Evolutionary conservation across 371 early-diverging fungal genomes (phyloP), one percentile per base, ranked within the genome.

Genomic region (Thermomucor indicae-seudaticae): DNA sequence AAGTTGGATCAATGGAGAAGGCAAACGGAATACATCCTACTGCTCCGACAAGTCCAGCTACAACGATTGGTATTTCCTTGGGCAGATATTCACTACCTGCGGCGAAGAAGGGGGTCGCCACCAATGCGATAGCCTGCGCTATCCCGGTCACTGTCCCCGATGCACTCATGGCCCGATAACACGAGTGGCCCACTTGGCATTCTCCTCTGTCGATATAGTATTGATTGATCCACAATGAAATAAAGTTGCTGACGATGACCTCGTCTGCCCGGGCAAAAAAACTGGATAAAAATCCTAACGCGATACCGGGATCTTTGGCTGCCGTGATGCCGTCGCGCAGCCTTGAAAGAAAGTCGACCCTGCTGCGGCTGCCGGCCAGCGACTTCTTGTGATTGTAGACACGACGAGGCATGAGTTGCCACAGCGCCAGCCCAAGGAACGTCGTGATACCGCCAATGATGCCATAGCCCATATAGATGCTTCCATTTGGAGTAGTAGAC

Each of bases 261-360:
- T 89, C 83, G 58, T 89, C 90, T 0, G 84, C 89, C 47, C 92
- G 81, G 4, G 91, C 82, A 55, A 81, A 80, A 53, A 82, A 83
- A 46, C 81, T 79, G 3, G 81, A 69, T 4, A 65, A 51, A 51
- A 78, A 85, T 12, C 78, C 82, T 6, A 89, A 61, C 1, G 83
- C 70, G 42, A 88, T 65, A 22, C 72, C 67, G 4, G 78, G 79
- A 42, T 88, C 84, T 23, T 70, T 74, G 8, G 60, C 78, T 39
- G 81, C 83, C 22, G 61, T 12, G 20, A 81, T 30, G 10, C 83
- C 81, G 34, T 66, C 52, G 25, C 45, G 31, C 3, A 57, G 39
- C 0, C 43, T 20, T 27, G 29, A 43, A 16, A 28, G 14, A 25
- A 28, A 7, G 35, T 34, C 23, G 25, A 31, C 44, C 55, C 25